Conservation (phyloP, 352 stramenopile species). For the Globisporangium nodosum region DNA sequence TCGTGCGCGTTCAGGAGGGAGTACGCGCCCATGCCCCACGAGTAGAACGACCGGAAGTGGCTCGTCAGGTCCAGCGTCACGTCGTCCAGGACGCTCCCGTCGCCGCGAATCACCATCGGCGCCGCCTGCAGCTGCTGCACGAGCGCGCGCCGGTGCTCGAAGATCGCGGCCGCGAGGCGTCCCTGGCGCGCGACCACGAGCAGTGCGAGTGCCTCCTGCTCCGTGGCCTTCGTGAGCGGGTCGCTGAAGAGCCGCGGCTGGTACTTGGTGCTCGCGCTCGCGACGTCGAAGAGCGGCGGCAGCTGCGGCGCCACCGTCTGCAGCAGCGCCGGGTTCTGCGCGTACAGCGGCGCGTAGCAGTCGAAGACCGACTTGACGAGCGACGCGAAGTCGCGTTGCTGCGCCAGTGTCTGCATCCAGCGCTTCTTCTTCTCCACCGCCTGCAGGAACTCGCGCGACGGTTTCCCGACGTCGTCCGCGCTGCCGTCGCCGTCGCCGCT, state of each 20-base stretch:
- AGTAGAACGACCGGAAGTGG: conserved; percentile 64
- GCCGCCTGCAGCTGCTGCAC: conserved; percentile 20
- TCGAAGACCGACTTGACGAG: conserved; percentile 49
- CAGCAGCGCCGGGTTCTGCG: conserved; percentile 16
- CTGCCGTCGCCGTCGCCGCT: conserved; percentile 7
- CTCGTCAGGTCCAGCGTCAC: conserved; percentile 25
- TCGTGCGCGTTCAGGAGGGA: conserved; percentile 18
- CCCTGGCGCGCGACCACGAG: conserved; percentile 32
- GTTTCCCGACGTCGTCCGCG: not conserved
- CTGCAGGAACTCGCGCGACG: conserved; percentile 38
- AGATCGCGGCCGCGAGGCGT: conserved; percentile 33
- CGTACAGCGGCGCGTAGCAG: conserved; percentile 60
- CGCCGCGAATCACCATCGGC: conserved; percentile 15
- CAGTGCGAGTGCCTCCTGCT: conserved; percentile 55
- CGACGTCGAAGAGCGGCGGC: conserved; percentile 11
- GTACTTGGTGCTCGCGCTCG: conserved; percentile 34
- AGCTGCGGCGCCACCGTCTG: conserved; percentile 3
- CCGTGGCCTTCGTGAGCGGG: conserved; percentile 48
- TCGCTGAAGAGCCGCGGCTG: conserved; percentile 54
- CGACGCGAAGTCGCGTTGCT: conserved; percentile 25
- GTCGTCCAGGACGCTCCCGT: conserved; percentile 31
- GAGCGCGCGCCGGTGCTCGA: conserved; percentile 45
- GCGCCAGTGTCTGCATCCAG: conserved; percentile 50
- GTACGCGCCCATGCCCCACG: conserved; percentile 52
- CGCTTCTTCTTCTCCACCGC: conserved; percentile 60